These are phyloP conservation scores for Amanita pseudoporphyria DNA, from an alignment of 768 basidiomycete species.

Conservation along the genomic window DNA sequence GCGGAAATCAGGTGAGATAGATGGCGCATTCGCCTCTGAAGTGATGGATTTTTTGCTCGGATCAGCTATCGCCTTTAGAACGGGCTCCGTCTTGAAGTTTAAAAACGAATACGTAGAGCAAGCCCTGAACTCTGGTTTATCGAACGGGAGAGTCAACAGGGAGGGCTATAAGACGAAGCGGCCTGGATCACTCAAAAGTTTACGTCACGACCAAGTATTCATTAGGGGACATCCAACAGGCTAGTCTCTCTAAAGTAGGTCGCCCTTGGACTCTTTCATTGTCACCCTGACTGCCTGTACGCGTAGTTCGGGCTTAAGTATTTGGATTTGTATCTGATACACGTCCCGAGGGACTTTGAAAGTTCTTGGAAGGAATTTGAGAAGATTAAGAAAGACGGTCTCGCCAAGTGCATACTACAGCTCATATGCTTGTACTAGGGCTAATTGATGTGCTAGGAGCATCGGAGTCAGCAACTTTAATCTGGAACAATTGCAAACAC, in stretches of 20 bases:
- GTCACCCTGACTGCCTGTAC: background rate
- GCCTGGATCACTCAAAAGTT: constrained; percentile 32
- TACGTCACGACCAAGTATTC: constrained; percentile 51
- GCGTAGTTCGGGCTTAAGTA: constrained; percentile 51
- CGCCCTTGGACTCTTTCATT: background rate
- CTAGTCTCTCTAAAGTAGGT: constrained; percentile 43
- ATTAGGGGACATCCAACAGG: constrained; percentile 27
- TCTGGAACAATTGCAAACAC: constrained; percentile 37
- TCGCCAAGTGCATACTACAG: constrained; percentile 25
- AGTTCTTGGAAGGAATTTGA: constrained; percentile 49
- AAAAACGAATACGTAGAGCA: constrained; percentile 44
- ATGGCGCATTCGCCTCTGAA: background rate
- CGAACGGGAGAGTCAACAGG: constrained; percentile 26
- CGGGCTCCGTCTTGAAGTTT: constrained; percentile 36
- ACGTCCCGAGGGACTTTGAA: constrained; percentile 32
- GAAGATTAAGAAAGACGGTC: constrained; percentile 34
- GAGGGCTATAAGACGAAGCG: constrained; percentile 35
- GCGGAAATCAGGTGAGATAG: constrained; percentile 27
- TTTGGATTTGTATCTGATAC: constrained; percentile 67
- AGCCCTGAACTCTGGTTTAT: constrained; percentile 41
- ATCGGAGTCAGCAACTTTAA: constrained; percentile 69
- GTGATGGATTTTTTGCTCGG: constrained; percentile 19
- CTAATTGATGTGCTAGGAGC: constrained; percentile 30
- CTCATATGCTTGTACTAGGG: constrained; percentile 5
- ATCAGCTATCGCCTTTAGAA: constrained; percentile 57